phyloP scores from a whole-genome alignment of 2,329 filamentous ascomycete species.

The Alternaria novae-zelandiae region DNA sequence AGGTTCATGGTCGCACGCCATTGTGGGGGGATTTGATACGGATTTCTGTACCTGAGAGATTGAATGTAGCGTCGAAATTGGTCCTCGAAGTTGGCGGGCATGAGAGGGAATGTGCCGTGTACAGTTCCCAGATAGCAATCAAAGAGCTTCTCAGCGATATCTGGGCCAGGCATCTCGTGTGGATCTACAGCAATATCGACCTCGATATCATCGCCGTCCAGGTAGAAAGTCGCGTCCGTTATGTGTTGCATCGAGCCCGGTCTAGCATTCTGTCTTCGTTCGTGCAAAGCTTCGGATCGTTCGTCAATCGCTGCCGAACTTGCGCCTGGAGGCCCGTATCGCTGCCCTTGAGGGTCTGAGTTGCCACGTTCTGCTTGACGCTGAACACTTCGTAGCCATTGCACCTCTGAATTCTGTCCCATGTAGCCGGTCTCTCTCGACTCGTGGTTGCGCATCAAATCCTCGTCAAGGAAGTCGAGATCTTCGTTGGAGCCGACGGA shows the following conservation, averaged over 20 bases:
- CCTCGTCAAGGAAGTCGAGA: conserved; percentile 37
- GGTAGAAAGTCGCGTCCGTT: conserved; percentile 42
- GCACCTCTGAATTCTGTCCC: conserved; percentile 43
- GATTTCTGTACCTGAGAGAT: conserved; percentile 5
- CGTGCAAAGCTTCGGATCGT: conserved; percentile 26
- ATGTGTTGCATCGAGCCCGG: conserved; percentile 21
- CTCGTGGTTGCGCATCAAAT: conserved; percentile 35
- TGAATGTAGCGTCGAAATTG: conserved; percentile 26
- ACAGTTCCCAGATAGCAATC: conserved; percentile 47
- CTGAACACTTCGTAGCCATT: conserved; percentile 42
- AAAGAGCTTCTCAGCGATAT: conserved; percentile 42
- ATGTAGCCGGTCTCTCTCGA: conserved; percentile 43
- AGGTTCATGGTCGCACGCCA: conserved; percentile 51
- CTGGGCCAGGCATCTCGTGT: conserved; percentile 39
- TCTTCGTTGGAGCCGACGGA: conserved; percentile 39
- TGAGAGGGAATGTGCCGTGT: conserved; percentile 42
- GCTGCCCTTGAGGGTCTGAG: conserved; percentile 12
- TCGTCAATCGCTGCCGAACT: conserved; percentile 11
- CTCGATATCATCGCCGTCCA: conserved; percentile 39
- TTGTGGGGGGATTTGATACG: conserved; percentile 15
- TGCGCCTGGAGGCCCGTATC: conserved; percentile 29
- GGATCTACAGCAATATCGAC: conserved; percentile 34
- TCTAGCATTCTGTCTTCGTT: conserved; percentile 17
- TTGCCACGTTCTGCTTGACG: conserved; percentile 22
- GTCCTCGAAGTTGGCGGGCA: conserved; percentile 28